phyloP scores from a whole-genome alignment of 2,329 filamentous ascomycete species.

The Ophiosphaerella narmari region DNA sequence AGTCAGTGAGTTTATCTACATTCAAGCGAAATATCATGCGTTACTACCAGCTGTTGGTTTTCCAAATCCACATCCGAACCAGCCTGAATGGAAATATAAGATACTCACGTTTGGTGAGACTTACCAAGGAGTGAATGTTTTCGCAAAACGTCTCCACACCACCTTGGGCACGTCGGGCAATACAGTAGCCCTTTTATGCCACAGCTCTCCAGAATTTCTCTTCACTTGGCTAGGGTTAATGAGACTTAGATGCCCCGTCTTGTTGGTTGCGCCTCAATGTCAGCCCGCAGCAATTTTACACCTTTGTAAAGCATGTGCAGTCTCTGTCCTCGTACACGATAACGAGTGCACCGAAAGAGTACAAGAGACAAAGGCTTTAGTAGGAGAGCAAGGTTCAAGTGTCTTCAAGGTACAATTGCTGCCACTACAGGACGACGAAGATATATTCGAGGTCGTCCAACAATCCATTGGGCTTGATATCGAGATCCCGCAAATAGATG shows the following conservation, averaged over 20 bases:
- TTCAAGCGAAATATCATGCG: slow-evolving; percentile 49
- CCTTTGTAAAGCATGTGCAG: slow-evolving; percentile 56
- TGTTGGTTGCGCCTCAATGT: slow-evolving; percentile 61
- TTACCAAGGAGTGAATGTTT: slow-evolving; percentile 37
- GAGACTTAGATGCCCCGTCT: slow-evolving; percentile 57
- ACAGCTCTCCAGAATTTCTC: slow-evolving; percentile 62
- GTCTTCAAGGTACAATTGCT: slow-evolving; percentile 14
- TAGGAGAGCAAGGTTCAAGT: slow-evolving; percentile 10
- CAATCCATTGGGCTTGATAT: slow-evolving; percentile 8
- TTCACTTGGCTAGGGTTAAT: slow-evolving; percentile 65
- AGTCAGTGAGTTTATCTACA: slow-evolving; percentile 57
- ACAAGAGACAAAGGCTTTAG: slow-evolving; percentile 24
- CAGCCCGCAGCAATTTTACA: slow-evolving; percentile 55
- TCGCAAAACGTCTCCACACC: slow-evolving; percentile 40
- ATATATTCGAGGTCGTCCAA: slow-evolving; percentile 26
- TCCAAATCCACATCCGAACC: slow-evolving; percentile 36
- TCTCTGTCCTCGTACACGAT: slow-evolving; percentile 54
- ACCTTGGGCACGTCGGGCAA: slow-evolving; percentile 13
- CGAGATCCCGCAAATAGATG: slow-evolving; percentile 16
- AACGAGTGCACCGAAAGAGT: slow-evolving; percentile 43
- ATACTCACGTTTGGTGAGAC: slow-evolving; percentile 47
- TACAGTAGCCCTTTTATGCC: slow-evolving; percentile 59
- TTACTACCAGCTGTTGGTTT: slow-evolving; percentile 58
- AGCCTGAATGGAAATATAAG: slow-evolving; percentile 28
- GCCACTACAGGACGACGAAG: slow-evolving; percentile 24